These are phyloP conservation scores for Balamuthia mandrillaris DNA, from an alignment of 208 protist genomes.

Conservation along the genomic window DNA sequence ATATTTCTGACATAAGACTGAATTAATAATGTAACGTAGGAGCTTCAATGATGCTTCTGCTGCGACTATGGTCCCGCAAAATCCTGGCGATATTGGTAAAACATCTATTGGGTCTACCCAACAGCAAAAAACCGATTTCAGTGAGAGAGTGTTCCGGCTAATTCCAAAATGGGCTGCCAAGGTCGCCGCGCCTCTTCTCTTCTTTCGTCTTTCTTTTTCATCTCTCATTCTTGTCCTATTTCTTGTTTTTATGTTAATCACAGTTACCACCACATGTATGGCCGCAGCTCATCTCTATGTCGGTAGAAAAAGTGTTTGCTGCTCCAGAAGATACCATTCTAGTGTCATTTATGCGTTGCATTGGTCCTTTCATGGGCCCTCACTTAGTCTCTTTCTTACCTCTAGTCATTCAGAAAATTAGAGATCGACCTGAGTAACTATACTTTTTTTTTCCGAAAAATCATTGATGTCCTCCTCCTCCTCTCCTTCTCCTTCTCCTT, in stretches of 20 bases:
- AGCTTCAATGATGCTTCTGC: not conserved
- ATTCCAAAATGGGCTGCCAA: conserved; percentile 17
- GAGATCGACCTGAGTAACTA: not conserved
- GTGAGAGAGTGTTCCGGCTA: not conserved
- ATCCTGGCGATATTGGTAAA: not conserved
- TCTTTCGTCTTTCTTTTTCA: too few species aligned
- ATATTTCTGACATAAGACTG: not conserved
- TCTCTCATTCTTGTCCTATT: not conserved
- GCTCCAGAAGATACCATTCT: not conserved
- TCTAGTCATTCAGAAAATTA: not conserved
- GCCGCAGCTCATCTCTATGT: not conserved
- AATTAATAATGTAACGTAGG: not conserved
- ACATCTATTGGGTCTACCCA: not conserved
- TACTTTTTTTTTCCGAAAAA: not conserved
- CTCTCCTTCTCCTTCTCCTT: not conserved
- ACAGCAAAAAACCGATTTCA: not conserved
- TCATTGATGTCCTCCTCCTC: not conserved
- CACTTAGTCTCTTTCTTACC: conserved; percentile 1
- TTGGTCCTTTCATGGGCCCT: not conserved
- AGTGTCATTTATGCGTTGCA: not conserved
- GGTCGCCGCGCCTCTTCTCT: not conserved
- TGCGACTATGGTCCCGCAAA: not conserved
- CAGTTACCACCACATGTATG: conserved; percentile 19
- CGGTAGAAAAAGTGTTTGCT: not conserved
- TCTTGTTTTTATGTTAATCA: not conserved